Evolutionary conservation across 495 filamentous ascomycete genomes (phyloP).

Genomic region (Clohesyomyces aquaticus): DNA sequence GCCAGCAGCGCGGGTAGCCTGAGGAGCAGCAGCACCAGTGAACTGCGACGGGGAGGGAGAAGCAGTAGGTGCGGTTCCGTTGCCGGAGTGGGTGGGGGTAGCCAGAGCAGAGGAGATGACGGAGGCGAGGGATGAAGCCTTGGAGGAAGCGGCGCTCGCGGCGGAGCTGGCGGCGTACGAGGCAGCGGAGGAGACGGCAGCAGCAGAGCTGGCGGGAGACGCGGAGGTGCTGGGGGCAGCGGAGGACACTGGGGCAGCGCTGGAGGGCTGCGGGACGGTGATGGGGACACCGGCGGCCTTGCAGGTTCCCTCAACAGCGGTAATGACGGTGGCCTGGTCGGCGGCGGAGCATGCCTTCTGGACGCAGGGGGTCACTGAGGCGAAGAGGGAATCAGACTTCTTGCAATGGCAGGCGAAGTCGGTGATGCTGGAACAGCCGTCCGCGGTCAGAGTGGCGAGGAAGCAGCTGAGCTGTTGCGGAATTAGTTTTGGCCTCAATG

Average conservation of each 20-base stretch:
- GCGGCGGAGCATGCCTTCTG: slow-evolving; percentile 47
- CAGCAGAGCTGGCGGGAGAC: slow-evolving; percentile 2
- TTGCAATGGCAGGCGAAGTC: slow-evolving; percentile 60
- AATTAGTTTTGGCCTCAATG: not conserved
- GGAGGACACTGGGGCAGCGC: slow-evolving; percentile 6
- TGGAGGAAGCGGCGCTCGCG: slow-evolving; percentile 7
- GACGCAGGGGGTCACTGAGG: slow-evolving; percentile 52
- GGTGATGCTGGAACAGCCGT: slow-evolving; percentile 52
- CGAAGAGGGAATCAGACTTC: slow-evolving; percentile 49
- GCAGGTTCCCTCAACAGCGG: slow-evolving; percentile 31
- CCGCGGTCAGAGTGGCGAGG: slow-evolving; percentile 46
- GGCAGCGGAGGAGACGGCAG: slow-evolving; percentile 5
- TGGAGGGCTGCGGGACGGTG: slow-evolving; percentile 14
- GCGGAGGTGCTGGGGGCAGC: slow-evolving; percentile 1
- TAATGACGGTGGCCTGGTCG: slow-evolving; percentile 49
- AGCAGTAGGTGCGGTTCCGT: slow-evolving; percentile 15
- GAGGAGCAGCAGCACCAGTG: slow-evolving; percentile 35
- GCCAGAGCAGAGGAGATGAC: slow-evolving; percentile 5
- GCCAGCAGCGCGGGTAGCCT: slow-evolving; percentile 34
- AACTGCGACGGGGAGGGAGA: slow-evolving; percentile 26
- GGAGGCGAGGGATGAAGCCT: not conserved
- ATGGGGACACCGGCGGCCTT: slow-evolving; percentile 27
- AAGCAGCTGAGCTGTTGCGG: slow-evolving; percentile 52
- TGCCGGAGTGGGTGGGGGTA: slow-evolving; percentile 15
- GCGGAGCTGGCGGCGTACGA: slow-evolving; percentile 8